Percentiles rank a stretch among this genome's conserved stretches.
phyloP scores from a whole-genome alignment of 371 early-diverging fungal species.

The Lichtheimia hyalospora region DNA sequence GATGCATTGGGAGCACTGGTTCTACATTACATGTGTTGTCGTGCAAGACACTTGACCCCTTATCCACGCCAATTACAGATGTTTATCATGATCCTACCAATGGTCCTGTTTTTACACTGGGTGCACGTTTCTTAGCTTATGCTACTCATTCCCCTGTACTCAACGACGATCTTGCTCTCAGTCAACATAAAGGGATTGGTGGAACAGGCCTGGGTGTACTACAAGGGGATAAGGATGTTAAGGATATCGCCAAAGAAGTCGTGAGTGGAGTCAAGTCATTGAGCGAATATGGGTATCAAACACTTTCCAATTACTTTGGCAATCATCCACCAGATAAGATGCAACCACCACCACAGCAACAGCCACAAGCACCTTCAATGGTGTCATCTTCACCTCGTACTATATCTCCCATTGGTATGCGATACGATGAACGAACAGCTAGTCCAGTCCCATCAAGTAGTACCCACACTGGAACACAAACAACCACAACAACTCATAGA shows the following conservation, averaged over 20 bases:
- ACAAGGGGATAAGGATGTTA: constrained; percentile 50
- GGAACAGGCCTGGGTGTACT: constrained; percentile 30
- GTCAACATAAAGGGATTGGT: constrained; percentile 24
- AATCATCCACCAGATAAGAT: constrained; percentile 12
- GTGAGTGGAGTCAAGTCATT: constrained; percentile 70
- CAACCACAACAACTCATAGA: not conserved
- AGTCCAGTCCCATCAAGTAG: not conserved
- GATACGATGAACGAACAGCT: constrained; percentile 3
- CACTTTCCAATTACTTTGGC: constrained; percentile 48
- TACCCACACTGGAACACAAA: not conserved
- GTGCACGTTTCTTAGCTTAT: constrained; percentile 65
- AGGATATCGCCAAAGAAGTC: constrained; percentile 70
- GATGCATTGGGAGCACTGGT: constrained; percentile 25
- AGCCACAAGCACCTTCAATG: not conserved
- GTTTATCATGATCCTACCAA: constrained; percentile 38
- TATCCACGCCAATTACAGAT: constrained; percentile 47
- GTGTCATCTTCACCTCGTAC: not conserved
- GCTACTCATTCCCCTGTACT: constrained; percentile 51
- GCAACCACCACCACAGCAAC: constrained; percentile 4
- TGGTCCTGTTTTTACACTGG: constrained; percentile 57
- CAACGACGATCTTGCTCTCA: constrained; percentile 35
- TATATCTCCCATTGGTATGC: not conserved
- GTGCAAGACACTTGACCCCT: constrained; percentile 19
- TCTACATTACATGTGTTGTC: constrained; percentile 47
- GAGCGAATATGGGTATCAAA: constrained; percentile 53